Conservation (phyloP, 495 filamentous ascomycete genomes). For the Penicillium verhagenii region DNA sequence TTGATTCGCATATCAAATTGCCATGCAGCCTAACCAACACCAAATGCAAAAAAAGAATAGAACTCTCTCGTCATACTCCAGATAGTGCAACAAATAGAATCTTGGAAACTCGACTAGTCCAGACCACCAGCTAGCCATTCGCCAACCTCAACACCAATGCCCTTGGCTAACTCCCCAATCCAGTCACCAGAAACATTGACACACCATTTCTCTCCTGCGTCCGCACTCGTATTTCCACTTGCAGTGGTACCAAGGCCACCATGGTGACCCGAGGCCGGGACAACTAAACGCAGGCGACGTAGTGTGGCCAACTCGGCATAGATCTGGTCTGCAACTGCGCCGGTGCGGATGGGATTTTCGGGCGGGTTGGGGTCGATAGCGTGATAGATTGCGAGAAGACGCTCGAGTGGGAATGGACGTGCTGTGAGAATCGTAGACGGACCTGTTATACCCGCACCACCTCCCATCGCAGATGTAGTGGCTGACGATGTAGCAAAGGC, state of each 20-base stretch:
- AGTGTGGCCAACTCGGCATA: slow-evolving; percentile 78
- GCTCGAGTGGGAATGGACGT: slow-evolving; percentile 81
- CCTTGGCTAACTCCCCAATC: slow-evolving; percentile 49
- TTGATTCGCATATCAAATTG: slow-evolving; percentile 2
- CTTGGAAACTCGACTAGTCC: slow-evolving; percentile 36
- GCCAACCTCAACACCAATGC: slow-evolving; percentile 47
- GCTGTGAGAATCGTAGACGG: slow-evolving; percentile 71
- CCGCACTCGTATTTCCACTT: slow-evolving; percentile 40
- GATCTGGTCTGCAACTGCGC: slow-evolving; percentile 57
- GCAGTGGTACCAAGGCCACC: slow-evolving; percentile 29
- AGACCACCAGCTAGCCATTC: slow-evolving; percentile 49
- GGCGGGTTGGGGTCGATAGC: slow-evolving; percentile 69
- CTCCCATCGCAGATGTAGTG: slow-evolving; percentile 37
- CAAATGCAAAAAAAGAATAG: not conserved
- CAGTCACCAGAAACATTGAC: slow-evolving; percentile 50
- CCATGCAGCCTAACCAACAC: slow-evolving; percentile 5
- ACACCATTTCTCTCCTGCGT: slow-evolving; percentile 47
- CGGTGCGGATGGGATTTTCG: slow-evolving; percentile 46
- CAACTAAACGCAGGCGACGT: slow-evolving; percentile 71
- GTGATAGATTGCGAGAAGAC: slow-evolving; percentile 83
- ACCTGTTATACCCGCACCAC: slow-evolving; percentile 49
- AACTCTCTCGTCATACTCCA: not conserved
- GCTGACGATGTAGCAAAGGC: slow-evolving; percentile 42
- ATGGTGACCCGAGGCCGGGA: slow-evolving; percentile 53
- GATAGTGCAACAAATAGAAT: not conserved